phyloP scores from a whole-genome alignment of 192 early-diverging fungal species.

The Entophlyctis luteolus region DNA sequence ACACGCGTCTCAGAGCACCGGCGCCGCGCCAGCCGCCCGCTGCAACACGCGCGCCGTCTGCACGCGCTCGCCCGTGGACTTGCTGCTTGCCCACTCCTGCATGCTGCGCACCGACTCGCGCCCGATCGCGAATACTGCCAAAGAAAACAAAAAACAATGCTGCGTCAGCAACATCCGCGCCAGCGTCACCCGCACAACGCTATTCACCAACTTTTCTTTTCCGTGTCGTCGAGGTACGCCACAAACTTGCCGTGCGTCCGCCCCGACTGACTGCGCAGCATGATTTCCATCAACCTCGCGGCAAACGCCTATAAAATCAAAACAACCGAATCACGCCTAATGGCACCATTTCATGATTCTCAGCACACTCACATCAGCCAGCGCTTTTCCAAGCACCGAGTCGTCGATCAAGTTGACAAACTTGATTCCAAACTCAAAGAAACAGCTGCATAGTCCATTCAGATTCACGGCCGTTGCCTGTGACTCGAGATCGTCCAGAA shows the following conservation, averaged over 20 bases:
- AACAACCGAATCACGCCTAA: too few relatives aligned
- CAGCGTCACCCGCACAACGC: too few relatives aligned
- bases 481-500: conserved; percentile 40
- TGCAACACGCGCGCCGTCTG: too few relatives aligned
- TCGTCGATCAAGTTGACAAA: conserved; percentile 38
- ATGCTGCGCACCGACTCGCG: too few relatives aligned
- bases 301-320: conserved; percentile 30
- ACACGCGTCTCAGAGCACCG: too few relatives aligned
- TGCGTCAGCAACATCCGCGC: too few relatives aligned
- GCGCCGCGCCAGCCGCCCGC: too few relatives aligned
- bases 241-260: conserved; percentile 35
- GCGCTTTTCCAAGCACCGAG: conserved; percentile 6
- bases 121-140: too few relatives aligned
- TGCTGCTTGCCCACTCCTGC: too few relatives aligned
- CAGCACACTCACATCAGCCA: conserved; percentile 11
- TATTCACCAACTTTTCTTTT: conserved; percentile 39
- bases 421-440: conserved; percentile 42
- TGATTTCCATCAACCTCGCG: conserved; percentile 30
- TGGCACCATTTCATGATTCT: background rate
- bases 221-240: conserved; percentile 37
- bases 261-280: conserved; percentile 43
- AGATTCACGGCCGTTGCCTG: conserved; percentile 38
- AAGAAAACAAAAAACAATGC: too few relatives aligned
- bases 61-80: too few relatives aligned
- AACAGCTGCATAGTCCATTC: conserved; percentile 36